Percentiles rank a stretch among this genome's conserved stretches.
Conservation (phyloP, 2,329 filamentous ascomycete genomes). For the Zymoseptoria crescenta region DNA sequence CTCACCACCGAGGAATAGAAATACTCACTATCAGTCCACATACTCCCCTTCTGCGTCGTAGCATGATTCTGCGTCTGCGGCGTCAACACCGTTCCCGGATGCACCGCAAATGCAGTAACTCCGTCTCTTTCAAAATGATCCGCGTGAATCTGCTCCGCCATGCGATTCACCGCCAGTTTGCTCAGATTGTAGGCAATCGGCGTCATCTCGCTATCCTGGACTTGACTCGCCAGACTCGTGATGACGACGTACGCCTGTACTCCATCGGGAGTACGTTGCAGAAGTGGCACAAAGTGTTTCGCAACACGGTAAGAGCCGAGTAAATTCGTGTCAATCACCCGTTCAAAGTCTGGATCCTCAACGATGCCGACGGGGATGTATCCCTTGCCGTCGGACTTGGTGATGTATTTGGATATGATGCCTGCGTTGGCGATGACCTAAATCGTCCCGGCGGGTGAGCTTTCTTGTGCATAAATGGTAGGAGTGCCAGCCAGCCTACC, state of each 20-base stretch:
- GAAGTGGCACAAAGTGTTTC: constrained; percentile 3
- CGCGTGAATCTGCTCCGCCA: constrained; percentile 10
- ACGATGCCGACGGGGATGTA: constrained; percentile 9
- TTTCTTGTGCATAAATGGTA: too few species aligned
- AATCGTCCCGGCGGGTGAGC: not conserved
- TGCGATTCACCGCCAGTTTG: constrained; percentile 11
- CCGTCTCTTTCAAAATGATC: constrained; percentile 8
- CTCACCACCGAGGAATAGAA: not conserved
- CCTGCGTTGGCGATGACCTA: constrained; percentile 12
- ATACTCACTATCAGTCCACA: constrained; percentile 6
- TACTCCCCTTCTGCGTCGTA: constrained; percentile 6
- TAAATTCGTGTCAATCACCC: constrained; percentile 8
- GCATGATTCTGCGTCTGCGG: constrained; percentile 7
- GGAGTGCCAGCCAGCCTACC: too few species aligned
- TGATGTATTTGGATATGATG: constrained; percentile 11
- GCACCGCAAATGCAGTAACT: constrained; percentile 8
- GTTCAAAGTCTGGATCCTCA: constrained; percentile 6
- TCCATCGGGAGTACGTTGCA: constrained; percentile 2
- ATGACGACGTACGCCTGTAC: constrained; percentile 7
- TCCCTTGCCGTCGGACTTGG: constrained; percentile 5
- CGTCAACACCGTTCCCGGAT: constrained; percentile 12
- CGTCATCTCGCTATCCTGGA: constrained; percentile 5
- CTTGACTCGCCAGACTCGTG: constrained; percentile 11
- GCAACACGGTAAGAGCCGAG: constrained; percentile 9
- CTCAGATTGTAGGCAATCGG: constrained; percentile 11